phyloP scores from a whole-genome alignment of 2,329 filamentous ascomycete species.

The Microdochium paspali region DNA sequence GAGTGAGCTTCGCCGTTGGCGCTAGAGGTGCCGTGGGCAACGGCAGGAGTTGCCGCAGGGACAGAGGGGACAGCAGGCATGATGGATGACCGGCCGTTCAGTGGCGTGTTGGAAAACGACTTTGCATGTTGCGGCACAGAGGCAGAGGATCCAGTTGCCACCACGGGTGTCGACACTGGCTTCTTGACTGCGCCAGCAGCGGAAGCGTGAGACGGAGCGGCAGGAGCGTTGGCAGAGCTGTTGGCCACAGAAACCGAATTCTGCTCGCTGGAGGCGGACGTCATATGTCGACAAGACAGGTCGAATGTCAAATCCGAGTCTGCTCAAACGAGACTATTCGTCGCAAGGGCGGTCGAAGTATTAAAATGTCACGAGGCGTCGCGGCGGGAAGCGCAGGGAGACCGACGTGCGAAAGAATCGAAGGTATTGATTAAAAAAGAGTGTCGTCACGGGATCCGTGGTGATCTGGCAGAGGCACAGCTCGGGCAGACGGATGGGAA shows the following conservation, averaged over 20 bases:
- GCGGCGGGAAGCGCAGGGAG: not conserved
- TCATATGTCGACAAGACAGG: slow-evolving; percentile 37
- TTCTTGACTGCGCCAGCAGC: slow-evolving; percentile 56
- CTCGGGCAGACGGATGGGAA: not conserved
- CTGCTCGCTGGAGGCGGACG: slow-evolving; percentile 48
- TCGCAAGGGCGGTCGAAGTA: not conserved
- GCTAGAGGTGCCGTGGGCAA: slow-evolving; percentile 52
- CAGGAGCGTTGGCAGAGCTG: slow-evolving; percentile 46
- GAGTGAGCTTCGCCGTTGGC: slow-evolving; percentile 72
- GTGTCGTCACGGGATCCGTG: not conserved
- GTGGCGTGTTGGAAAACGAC: slow-evolving; percentile 60
- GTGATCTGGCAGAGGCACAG: not conserved
- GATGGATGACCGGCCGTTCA: slow-evolving; percentile 76
- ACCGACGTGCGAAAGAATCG: slow-evolving; percentile 1
- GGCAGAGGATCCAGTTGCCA: slow-evolving; percentile 48
- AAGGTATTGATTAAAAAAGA: not conserved
- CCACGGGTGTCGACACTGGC: slow-evolving; percentile 48
- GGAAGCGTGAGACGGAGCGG: slow-evolving; percentile 57
- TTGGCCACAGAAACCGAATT: slow-evolving; percentile 27
- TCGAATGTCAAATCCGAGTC: slow-evolving; percentile 9
- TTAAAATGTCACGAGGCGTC: not conserved
- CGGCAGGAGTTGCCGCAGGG: slow-evolving; percentile 37
- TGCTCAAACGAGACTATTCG: not conserved
- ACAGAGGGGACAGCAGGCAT: slow-evolving; percentile 56
- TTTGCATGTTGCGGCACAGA: slow-evolving; percentile 51